Conservation (phyloP, 805 yeast genomes). For the Teunomyces panamensis region DNA sequence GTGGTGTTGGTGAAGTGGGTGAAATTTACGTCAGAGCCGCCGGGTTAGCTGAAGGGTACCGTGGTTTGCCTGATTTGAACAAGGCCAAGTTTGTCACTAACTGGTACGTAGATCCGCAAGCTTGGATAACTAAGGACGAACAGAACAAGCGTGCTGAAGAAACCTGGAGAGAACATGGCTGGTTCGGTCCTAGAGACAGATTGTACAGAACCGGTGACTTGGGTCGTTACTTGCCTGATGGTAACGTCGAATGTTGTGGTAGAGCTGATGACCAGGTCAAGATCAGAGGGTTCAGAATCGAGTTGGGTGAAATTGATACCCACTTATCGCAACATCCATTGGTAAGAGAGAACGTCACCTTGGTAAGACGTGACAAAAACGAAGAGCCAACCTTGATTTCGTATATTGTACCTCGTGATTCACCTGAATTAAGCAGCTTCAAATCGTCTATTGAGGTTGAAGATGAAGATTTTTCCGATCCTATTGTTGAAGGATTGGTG, state of each 20-base stretch:
- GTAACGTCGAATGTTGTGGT: constrained; percentile 97
- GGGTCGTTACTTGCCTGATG: constrained; percentile 95
- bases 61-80: constrained; percentile 86
- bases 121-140: constrained; percentile 61
- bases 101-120: constrained; percentile 76
- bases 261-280: constrained; percentile 99
- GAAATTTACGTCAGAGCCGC: constrained; percentile 98
- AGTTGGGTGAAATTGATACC: constrained; percentile 96
- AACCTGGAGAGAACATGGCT: constrained; percentile 68
- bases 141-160: constrained; percentile 40
- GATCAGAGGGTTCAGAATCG: constrained; percentile 97
- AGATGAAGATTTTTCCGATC: constrained; percentile 47
- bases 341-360: constrained; percentile 89
- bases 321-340: constrained; percentile 90
- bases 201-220: constrained; percentile 96
- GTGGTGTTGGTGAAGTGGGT: constrained; percentile 99
- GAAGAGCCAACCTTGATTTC: constrained; percentile 91
- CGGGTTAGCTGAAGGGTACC: constrained; percentile 94
- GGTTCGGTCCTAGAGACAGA: constrained; percentile 95
- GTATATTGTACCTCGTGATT: constrained; percentile 75
- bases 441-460: constrained; percentile 51
- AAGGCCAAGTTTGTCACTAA: constrained; percentile 82
- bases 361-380: constrained; percentile 87
- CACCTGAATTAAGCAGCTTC: constrained; percentile 44
- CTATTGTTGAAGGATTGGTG: constrained; percentile 75